phyloP scores from a whole-genome alignment of 2,329 filamentous ascomycete species.

The Raffaelea albimanens region DNA sequence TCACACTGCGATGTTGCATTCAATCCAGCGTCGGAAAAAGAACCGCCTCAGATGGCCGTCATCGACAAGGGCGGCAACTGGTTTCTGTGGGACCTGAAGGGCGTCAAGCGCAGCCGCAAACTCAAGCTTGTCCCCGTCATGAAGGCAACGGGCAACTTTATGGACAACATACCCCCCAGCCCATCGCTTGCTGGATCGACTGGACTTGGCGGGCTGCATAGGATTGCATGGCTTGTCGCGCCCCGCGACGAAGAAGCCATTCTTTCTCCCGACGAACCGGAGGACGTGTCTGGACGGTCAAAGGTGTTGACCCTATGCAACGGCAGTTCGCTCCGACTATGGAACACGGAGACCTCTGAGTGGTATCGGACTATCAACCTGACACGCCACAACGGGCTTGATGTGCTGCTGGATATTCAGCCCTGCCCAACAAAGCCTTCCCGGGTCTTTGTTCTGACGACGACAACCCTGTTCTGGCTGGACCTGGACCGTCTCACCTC shows the following conservation, averaged over 20 bases:
- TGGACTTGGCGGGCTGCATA: conserved; percentile 8
- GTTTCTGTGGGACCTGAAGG: conserved; percentile 55
- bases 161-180: background rate
- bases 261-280: too few species aligned
- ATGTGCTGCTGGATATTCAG: conserved; percentile 46
- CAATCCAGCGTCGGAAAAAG: conserved; percentile 40
- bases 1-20: conserved; percentile 56
- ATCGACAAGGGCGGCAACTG: conserved; percentile 57
- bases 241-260: too few species aligned
- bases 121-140: conserved; percentile 21
- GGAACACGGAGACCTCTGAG: conserved; percentile 11
- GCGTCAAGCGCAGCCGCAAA: conserved; percentile 24
- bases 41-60: conserved; percentile 52
- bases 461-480: conserved; percentile 38
- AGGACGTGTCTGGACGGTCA: background rate
- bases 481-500: conserved; percentile 20
- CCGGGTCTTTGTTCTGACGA: conserved; percentile 52
- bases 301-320: conserved; percentile 19
- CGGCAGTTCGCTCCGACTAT: conserved; percentile 17
- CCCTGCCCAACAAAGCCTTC: conserved; percentile 33
- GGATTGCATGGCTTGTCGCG: conserved; percentile 6
- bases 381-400: conserved; percentile 19
- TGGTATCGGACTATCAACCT: conserved; percentile 9
- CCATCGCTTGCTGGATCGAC: background rate
- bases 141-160: conserved; percentile 28